Evolutionary conservation across 352 stramenopile genomes (phyloP), one percentile per base, ranked within the genome.

Genomic region (Globisporangium heterothallicum): DNA sequence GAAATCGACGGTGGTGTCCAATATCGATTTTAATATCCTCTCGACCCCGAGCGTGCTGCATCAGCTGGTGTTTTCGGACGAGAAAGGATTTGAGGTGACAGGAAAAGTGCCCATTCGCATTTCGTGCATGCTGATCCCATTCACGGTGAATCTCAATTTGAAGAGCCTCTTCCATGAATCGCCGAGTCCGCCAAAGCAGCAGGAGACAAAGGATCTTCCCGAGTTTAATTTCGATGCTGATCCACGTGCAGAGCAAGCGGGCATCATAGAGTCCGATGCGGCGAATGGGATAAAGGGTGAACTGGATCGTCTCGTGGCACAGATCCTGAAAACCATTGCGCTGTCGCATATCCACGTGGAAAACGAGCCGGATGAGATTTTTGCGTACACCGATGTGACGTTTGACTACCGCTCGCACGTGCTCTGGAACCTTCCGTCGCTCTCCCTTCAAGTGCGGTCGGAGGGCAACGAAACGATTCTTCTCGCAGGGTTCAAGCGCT

Each of bases 301-400:
- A 46, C 29, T 91, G 7, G 65, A 86, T 40, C 64, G 56, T 30
- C 55, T 91, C 19, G 63, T 91, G 19, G 63, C 45, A 12, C 68
- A 85, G 47, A 76, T 93, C 26, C 49, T 93, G 22, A 81, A 84
- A 50, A 89, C 79, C 1, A 84, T 93, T 53, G 78, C 63, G 34
- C 65, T 93, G 12, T 87, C 79, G 1, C 66, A 88, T 52, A 74
- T 90, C 46, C 76, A 84, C 34, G 76, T 82, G 4, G 66, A 90
- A 22, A 68, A 63, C 45, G 71, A 87, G 42, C 42, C 64, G 9
- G 38, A 67, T 19, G 72, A 84, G 53, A 71, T 94, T 8, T 91
- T 91, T 49, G 78, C 82, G 12, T 94, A 84, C 42, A 89, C 83
- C 3, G 81, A 92, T 50, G 78, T 92, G 16, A 76, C 74, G 27